Conservation (phyloP, 148 eudicot genomes). For the Fagopyrum tataricum region DNA sequence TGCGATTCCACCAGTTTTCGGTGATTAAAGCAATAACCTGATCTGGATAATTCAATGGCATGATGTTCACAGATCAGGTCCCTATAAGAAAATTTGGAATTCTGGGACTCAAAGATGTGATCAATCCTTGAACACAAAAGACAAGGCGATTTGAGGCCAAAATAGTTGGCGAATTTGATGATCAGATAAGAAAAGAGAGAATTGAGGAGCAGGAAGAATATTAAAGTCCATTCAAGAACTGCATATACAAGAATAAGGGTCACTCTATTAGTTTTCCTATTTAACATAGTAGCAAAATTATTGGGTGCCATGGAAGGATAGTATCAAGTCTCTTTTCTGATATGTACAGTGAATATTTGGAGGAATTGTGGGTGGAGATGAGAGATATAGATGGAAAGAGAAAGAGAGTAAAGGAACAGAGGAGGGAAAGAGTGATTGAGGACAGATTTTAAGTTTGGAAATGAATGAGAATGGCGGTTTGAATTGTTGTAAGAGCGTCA, state of each 20-base stretch:
- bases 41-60: conserved; percentile 47
- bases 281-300: conserved; percentile 60
- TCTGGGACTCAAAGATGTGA: conserved; percentile 38
- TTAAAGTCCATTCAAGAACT: conserved; percentile 72
- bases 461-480: conserved; percentile 9
- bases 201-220: conserved; percentile 63
- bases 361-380: conserved; percentile 11
- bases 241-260: conserved; percentile 54
- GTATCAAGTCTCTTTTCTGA: conserved; percentile 9
- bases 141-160: conserved; percentile 82
- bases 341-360: conserved; percentile 10
- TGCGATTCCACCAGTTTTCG: conserved; percentile 45
- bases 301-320: conserved; percentile 51
- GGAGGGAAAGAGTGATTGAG: conserved; percentile 11
- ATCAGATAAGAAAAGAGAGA: conserved; percentile 69
- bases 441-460: conserved; percentile 4
- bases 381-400: background rate
- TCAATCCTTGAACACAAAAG: conserved; percentile 69
- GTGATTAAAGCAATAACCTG: conserved; percentile 66
- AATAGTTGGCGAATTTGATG: conserved; percentile 60
- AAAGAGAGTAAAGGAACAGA: background rate
- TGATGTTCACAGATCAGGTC: conserved; percentile 80
- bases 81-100: conserved; percentile 23
- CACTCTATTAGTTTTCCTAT: conserved; percentile 57
- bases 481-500: conserved; percentile 5